Evolutionary conservation across 805 yeast species (phyloP).

Genomic region (Aciculoconidium aculeatum): DNA sequence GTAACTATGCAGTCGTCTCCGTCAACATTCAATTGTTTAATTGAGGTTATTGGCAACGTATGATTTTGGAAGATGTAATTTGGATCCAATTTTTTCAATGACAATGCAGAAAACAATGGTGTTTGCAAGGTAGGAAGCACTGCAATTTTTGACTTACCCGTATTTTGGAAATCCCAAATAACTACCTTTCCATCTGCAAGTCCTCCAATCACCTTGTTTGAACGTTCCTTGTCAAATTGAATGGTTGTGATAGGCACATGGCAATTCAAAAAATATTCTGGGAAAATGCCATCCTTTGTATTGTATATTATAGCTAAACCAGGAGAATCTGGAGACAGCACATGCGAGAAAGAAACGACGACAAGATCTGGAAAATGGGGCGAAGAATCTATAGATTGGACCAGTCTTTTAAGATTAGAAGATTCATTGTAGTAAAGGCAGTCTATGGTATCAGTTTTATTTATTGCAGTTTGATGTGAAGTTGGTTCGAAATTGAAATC

Average conservation of each 20-base stretch:
- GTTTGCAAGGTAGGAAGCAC: conserved; percentile 18
- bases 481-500: conserved; percentile 5
- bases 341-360: conserved; percentile 9
- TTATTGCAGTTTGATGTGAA: conserved; percentile 1
- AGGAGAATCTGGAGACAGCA: too few relatives aligned
- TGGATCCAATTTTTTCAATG: conserved; percentile 2
- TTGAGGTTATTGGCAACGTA: conserved; percentile 16
- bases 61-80: conserved; percentile 10
- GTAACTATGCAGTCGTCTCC: conserved; percentile 17
- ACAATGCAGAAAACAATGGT: conserved; percentile 15
- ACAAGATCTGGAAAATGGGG: conserved; percentile 12
- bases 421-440: too few relatives aligned
- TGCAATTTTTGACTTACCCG: conserved; percentile 8
- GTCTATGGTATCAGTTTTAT: neutral
- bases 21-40: conserved; percentile 17
- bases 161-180: conserved; percentile 41
- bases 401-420: conserved; percentile 4
- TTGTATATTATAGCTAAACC: conserved; percentile 11
- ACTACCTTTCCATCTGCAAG: conserved; percentile 44
- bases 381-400: conserved; percentile 7
- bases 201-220: conserved; percentile 43
- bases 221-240: conserved; percentile 33
- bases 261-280: conserved; percentile 36
- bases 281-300: conserved; percentile 11
- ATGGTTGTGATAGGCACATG: conserved; percentile 34